Conservation (phyloP, 2,329 filamentous ascomycete genomes). For the Ustulina deusta region DNA sequence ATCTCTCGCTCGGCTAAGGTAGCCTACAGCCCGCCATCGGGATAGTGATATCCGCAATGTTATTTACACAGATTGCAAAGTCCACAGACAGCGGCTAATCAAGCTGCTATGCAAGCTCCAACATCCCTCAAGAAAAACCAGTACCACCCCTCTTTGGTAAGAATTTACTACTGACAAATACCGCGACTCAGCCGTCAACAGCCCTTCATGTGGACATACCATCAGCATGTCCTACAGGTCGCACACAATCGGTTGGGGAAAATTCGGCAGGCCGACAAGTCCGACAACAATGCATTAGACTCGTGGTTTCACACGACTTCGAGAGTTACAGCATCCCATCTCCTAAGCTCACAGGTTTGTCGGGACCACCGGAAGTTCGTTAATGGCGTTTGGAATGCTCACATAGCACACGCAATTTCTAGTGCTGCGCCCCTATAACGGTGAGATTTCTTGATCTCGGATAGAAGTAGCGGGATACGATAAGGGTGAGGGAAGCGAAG, state of each 20-base stretch:
- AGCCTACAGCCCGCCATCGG: background rate
- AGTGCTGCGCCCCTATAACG: constrained; percentile 9
- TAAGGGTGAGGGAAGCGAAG: background rate
- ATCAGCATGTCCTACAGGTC: background rate
- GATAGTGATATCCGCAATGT: background rate
- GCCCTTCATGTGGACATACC: background rate
- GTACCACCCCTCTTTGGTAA: background rate
- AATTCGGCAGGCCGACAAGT: background rate
- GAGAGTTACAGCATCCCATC: background rate
- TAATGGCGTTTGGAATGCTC: background rate
- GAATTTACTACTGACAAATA: constrained; percentile 4
- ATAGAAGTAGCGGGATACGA: background rate
- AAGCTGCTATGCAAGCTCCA: background rate
- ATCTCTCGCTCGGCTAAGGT: background rate
- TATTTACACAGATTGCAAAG: background rate
- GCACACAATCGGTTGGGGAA: background rate
- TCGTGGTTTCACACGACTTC: background rate
- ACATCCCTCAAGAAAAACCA: background rate
- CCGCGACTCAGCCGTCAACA: background rate
- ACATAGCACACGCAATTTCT: background rate
- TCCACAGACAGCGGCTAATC: background rate
- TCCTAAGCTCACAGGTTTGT: background rate
- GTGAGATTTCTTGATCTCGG: background rate
- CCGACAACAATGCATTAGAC: background rate
- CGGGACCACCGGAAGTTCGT: constrained; percentile 1